Conservation (phyloP, 441 rosid species). For the Dalechampia spathulata region DNA sequence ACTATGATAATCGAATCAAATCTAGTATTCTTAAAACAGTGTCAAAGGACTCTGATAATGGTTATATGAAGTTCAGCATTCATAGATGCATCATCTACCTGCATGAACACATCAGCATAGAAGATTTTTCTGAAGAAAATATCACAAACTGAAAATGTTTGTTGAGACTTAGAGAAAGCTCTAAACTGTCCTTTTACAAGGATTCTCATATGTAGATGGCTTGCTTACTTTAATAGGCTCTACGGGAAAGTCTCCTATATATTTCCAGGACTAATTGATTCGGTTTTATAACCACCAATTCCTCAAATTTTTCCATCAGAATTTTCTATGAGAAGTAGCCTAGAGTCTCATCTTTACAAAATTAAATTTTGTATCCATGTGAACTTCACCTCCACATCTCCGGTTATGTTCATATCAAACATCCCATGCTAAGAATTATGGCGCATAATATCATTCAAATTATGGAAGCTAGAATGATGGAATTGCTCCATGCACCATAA, state of each 20-base stretch:
- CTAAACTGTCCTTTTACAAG: neutral
- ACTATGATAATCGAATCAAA: neutral
- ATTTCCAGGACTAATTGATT: neutral
- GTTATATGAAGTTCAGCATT: no score
- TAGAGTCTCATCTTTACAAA: neutral
- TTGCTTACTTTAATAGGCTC: neutral
- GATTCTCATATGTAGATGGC: neutral
- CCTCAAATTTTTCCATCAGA: conserved; percentile 1
- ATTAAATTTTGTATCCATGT: neutral
- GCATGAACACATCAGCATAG: neutral
- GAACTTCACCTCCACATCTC: neutral
- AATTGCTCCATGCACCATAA: no score
- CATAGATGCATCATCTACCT: conserved; percentile 1
- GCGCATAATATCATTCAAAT: no score
- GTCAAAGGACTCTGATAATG: neutral
- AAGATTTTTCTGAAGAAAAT: neutral
- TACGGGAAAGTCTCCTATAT: neutral
- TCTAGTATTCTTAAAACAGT: neutral
- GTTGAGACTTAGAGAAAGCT: neutral
- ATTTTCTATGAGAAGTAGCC: neutral
- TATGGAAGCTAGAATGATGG: no score
- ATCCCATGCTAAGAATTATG: conserved; percentile 4
- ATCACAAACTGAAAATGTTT: neutral
- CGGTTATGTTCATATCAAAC: neutral
- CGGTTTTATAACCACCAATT: neutral